A percentile compares a stretch with the other conserved stretches of the same genome.
phyloP scores from a whole-genome alignment of 2,329 filamentous ascomycete genomes.

The Colletotrichum sidae region DNA sequence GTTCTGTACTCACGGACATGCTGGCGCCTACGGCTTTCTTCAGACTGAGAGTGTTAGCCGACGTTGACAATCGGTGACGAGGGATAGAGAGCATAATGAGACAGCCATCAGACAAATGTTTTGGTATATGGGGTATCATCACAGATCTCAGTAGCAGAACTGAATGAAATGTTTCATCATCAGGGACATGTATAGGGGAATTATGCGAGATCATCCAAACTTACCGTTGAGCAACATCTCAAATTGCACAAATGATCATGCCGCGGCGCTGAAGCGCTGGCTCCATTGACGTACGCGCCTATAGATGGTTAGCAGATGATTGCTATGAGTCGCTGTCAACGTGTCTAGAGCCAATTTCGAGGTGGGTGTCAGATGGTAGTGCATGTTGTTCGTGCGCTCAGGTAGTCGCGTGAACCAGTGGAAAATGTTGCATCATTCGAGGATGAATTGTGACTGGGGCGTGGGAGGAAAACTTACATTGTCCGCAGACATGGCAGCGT shows the following conservation, averaged over 20 bases:
- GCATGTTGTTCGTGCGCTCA: constrained; percentile 77
- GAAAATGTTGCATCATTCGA: constrained; percentile 64
- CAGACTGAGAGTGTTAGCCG: neutral
- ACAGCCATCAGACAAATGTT: constrained; percentile 67
- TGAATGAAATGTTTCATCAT: constrained; percentile 74
- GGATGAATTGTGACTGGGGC: constrained; percentile 21
- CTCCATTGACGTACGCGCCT: no score
- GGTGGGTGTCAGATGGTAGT: constrained; percentile 76
- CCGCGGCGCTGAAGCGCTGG: no score
- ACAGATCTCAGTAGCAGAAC: constrained; percentile 81
- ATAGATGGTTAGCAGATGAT: no score
- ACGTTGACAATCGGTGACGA: no score
- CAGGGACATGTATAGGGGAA: constrained; percentile 56
- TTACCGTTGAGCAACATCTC: no score
- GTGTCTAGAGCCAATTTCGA: neutral
- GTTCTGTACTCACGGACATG: neutral
- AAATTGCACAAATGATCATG: no score
- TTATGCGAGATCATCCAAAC: neutral
- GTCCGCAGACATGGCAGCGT: neutral
- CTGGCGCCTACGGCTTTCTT: neutral
- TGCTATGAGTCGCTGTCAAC: no score
- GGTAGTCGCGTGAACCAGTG: constrained; percentile 70
- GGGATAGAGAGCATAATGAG: no score
- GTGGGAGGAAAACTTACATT: constrained; percentile 40
- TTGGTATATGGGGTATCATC: constrained; percentile 75